Evolutionary conservation across 2,329 filamentous ascomycete species (phyloP).

Genomic region (Botryotinia convoluta): DNA sequence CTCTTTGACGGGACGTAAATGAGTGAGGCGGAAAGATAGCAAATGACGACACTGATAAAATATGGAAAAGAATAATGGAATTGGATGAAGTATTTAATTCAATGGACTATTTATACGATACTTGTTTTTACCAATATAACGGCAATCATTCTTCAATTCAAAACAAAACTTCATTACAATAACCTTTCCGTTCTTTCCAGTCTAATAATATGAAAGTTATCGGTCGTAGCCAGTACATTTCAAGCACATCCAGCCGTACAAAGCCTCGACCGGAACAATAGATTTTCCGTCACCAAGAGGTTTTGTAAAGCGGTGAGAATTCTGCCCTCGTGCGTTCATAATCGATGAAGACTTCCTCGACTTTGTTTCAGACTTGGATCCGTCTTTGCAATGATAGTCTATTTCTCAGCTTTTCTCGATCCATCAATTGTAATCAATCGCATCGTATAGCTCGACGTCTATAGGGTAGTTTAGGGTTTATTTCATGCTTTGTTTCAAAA

Average conservation of each 20-base stretch:
- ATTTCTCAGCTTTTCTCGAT: neutral
- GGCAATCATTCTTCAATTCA: neutral
- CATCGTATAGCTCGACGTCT: neutral
- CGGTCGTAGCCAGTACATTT: neutral
- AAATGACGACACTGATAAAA: constrained; percentile 1
- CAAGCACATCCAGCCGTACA: neutral
- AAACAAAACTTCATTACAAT: neutral
- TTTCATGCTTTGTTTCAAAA: neutral
- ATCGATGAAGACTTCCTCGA: neutral
- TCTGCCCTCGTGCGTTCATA: neutral
- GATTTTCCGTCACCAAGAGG: neutral
- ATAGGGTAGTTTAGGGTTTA: neutral
- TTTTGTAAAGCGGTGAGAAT: neutral
- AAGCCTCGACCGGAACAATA: neutral
- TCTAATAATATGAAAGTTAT: neutral
- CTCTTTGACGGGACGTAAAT: neutral
- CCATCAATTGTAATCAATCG: neutral
- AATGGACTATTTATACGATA: neutral
- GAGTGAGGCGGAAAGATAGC: neutral
- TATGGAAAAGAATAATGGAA: neutral
- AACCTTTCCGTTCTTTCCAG: neutral
- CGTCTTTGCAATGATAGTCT: neutral
- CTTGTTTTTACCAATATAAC: neutral
- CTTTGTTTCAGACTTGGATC: neutral
- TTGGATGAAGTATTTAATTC: neutral